Conservation (phyloP, 2,329 filamentous ascomycete genomes). For the Achaetomium macrosporum region DNA sequence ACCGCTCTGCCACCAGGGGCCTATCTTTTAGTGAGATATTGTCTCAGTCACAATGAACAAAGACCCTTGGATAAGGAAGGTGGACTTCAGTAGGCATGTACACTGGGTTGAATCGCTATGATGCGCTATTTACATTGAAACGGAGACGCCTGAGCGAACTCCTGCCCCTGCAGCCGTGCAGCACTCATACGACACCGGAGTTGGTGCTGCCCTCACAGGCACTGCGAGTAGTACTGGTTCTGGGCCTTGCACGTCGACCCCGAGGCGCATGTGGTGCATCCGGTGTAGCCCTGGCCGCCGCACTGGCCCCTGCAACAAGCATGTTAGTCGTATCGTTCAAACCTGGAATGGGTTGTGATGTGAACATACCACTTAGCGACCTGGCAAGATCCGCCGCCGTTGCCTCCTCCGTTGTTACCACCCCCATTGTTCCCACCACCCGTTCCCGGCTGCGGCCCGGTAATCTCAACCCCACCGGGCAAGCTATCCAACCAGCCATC, state of each 20-base stretch:
- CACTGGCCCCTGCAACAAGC: conserved; percentile 12
- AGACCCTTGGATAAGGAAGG: no score
- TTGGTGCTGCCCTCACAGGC: not conserved
- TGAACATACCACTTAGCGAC: conserved; percentile 9
- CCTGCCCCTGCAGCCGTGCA: no score
- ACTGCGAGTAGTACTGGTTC: conserved; percentile 16
- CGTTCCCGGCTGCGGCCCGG: conserved; percentile 13
- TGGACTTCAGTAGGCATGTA: no score
- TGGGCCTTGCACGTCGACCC: conserved; percentile 12
- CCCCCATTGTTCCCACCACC: conserved; percentile 2
- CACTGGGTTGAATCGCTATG: no score
- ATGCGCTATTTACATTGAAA: not conserved
- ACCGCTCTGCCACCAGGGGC: no score
- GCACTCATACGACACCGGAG: not conserved
- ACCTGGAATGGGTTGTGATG: no score
- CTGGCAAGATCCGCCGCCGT: not conserved
- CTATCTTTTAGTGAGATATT: no score
- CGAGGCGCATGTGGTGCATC: conserved; percentile 15
- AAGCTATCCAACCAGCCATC: conserved; percentile 11
- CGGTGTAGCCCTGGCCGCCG: conserved; percentile 9
- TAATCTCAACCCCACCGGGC: conserved; percentile 10
- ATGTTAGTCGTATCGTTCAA: no score
- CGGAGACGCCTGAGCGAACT: no score
- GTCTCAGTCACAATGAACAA: no score
- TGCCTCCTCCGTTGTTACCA: not conserved